Base-by-base conservation (phyloP, 768 basidiomycete species). In the Leucosporidium scottii region DNA sequence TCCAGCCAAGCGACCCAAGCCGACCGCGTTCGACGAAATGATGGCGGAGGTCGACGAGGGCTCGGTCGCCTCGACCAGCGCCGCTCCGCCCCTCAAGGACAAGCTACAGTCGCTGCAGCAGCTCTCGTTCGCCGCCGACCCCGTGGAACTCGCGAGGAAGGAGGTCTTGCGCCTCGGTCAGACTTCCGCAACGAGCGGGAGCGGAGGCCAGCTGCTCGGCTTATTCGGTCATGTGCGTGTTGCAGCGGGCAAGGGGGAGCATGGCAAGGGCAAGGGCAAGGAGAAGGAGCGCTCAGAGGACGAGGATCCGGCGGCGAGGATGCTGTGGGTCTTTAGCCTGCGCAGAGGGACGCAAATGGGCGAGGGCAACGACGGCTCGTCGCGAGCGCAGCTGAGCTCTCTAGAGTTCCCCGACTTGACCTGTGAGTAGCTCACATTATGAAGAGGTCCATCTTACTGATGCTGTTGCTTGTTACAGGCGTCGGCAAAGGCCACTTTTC, bases 401-500 rank as follows among this genome's bases (percentile, higher is more conserved):
- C 20, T 62, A 1, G 17, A 47, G 0, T 70, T 66, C 28, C 48
- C 36, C 4, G 65, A 51, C 1, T 34, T 61, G 58, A 9, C 39
- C 66, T 1, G 59, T 64, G 5, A 20, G 67, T 59, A 21, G 30
- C 21, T 58, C 56, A 8, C 21, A 17, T 2, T 23, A 30, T 2
- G 55, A 27, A 20, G 12, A 9, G 55, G 2, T 18, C 4, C 20
- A 56, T 34, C 23, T 8, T 5, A 8, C 47, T 53, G 36, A 31
- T 18, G 21, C 23, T 47, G 47, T 5, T 34, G 31, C 10, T 15
- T 0, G 12, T 30, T 6, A 1, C 36, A 61, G 66, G 60, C 30
- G 18, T 67, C 64, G 63, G 67, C 25, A 34, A 50, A 55, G 28
- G 79, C 57, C 56, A 75, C 73, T 64, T 77, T 76, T 27, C 77